A percentile compares a stretch with the other conserved stretches of the same genome.
Evolutionary conservation across 345 rosid genomes (phyloP).

Genomic region (Camelina laxa): DNA sequence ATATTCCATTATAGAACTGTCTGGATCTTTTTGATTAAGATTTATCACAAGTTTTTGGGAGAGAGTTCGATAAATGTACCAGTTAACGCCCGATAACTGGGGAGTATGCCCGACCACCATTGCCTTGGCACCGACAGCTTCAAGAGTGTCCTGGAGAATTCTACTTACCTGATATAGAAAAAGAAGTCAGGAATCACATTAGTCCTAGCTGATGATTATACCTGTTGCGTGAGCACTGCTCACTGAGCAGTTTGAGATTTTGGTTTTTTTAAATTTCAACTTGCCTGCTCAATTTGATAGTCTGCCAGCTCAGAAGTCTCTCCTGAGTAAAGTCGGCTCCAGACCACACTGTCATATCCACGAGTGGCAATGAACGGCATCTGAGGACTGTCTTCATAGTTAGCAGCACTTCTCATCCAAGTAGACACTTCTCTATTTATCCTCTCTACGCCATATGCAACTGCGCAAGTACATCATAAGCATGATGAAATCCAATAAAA

Average conservation of each 20-base stretch:
- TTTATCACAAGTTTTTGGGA: background rate
- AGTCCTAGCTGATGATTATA: constrained; percentile 15
- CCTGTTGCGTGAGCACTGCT: background rate
- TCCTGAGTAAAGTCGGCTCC: constrained; percentile 87
- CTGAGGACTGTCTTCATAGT: constrained; percentile 47
- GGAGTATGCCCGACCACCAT: constrained; percentile 99
- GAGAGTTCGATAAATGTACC: constrained; percentile 50
- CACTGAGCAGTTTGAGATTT: constrained; percentile 8
- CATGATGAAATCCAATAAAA: constrained; percentile 34
- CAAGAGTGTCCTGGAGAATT: constrained; percentile 69
- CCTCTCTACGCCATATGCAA: constrained; percentile 84
- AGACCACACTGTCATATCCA: constrained; percentile 88
- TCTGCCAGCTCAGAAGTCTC: constrained; percentile 64
- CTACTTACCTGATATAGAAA: constrained; percentile 57
- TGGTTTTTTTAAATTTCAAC: constrained; percentile 27
- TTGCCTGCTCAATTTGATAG: constrained; percentile 71
- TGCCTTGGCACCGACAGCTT: constrained; percentile 72
- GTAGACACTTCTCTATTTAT: constrained; percentile 78
- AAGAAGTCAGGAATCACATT: constrained; percentile 11
- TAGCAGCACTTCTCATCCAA: constrained; percentile 80
- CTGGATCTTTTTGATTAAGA: background rate
- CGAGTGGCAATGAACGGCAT: constrained; percentile 80
- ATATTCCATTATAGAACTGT: background rate
- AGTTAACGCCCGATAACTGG: constrained; percentile 76
- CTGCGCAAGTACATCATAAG: constrained; percentile 53